Evolutionary conservation across 106 monocot genomes (phyloP).

Genomic region (Acorus calamus): DNA sequence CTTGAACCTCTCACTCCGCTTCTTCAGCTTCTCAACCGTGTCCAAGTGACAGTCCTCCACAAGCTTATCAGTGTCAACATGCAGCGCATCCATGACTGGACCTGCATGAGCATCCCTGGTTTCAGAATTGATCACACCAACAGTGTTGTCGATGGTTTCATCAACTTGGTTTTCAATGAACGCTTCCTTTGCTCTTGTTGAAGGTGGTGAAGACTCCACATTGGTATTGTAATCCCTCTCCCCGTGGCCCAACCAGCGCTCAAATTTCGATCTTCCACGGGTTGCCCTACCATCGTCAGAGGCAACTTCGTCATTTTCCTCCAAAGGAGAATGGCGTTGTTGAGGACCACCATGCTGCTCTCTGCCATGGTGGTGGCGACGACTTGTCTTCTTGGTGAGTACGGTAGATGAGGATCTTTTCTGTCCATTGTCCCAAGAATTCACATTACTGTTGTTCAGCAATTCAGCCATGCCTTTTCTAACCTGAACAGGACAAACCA

Average conservation of each 20-base stretch:
- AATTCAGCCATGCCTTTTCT: too few relatives aligned
- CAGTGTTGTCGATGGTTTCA: neutral
- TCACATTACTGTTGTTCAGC: too few relatives aligned
- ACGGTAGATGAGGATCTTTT: too few relatives aligned
- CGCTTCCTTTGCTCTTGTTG: slow-evolving; percentile 12
- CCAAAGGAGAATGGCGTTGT: slow-evolving; percentile 3
- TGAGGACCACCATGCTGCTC: slow-evolving; percentile 16
- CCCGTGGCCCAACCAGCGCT: slow-evolving; percentile 86
- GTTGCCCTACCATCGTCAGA: slow-evolving; percentile 47
- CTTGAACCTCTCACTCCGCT: slow-evolving; percentile 82
- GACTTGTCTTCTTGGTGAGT: slow-evolving; percentile 6
- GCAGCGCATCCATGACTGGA: slow-evolving; percentile 3
- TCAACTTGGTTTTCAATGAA: too few relatives aligned
- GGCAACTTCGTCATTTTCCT: slow-evolving; percentile 22
- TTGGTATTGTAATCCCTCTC: slow-evolving; percentile 48
- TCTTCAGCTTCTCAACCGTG: slow-evolving; percentile 81
- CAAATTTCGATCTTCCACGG: slow-evolving; percentile 71
- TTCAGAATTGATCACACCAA: slow-evolving; percentile 16
- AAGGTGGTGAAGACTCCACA: slow-evolving; percentile 13
- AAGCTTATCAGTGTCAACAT: slow-evolving; percentile 8
- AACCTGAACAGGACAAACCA: too few relatives aligned
- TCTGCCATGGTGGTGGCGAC: neutral
- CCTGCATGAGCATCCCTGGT: slow-evolving; percentile 24
- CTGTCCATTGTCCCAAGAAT: too few relatives aligned
- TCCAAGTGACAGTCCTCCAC: slow-evolving; percentile 64